phyloP scores from a whole-genome alignment of 2,329 filamentous ascomycete genomes.

The Colletotrichum agaves region DNA sequence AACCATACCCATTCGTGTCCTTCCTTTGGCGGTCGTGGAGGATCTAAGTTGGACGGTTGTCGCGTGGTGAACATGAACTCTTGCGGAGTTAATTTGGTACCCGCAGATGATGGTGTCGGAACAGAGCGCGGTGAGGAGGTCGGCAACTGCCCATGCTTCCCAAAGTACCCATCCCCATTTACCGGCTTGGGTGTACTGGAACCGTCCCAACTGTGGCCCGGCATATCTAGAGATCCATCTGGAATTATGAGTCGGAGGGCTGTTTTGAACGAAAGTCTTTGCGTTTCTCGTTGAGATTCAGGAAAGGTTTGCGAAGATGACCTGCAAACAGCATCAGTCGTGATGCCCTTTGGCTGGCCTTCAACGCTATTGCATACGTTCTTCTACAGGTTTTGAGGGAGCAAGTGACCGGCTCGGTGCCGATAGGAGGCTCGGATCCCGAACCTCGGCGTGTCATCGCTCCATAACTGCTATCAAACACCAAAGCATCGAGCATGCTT shows the following conservation, averaged over 20 bases:
- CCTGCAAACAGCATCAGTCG: not conserved
- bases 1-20: constrained; percentile 73
- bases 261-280: constrained; percentile 35
- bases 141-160: not conserved
- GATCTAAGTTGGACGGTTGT: constrained; percentile 52
- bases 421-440: constrained; percentile 6
- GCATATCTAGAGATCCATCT: not conserved
- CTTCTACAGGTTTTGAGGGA: constrained; percentile 6
- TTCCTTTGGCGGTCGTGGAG: constrained; percentile 64
- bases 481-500: constrained; percentile 9
- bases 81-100: not conserved
- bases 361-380: constrained; percentile 4
- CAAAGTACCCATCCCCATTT: constrained; percentile 27
- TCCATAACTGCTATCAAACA: not conserved
- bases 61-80: not conserved
- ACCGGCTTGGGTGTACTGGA: constrained; percentile 32
- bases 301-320: constrained; percentile 10
- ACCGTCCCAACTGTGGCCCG: constrained; percentile 35
- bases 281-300: not conserved
- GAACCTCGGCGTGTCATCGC: constrained; percentile 5
- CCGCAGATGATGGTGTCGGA: not conserved
- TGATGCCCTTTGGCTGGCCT: not conserved
- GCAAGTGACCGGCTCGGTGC: not conserved
- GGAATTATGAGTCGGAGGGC: constrained; percentile 30
- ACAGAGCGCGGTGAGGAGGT: not conserved